phyloP scores from a whole-genome alignment of 768 basidiomycete species.

The Lactarius sp. region DNA sequence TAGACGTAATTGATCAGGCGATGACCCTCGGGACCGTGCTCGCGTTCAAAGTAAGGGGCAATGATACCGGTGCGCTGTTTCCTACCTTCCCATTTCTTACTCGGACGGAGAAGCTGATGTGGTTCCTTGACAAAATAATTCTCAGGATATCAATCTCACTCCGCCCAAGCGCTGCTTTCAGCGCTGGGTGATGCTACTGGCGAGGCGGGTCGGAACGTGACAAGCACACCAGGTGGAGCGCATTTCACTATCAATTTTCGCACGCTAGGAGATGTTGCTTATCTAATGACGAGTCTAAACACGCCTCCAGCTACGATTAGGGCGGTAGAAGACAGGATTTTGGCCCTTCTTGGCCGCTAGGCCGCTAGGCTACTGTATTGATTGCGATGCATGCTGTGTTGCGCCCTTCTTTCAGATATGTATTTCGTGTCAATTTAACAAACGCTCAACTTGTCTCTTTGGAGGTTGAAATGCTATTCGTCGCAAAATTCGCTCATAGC shows the following conservation, averaged over 20 bases:
- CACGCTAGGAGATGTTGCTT: slow-evolving; percentile 87
- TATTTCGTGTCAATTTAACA: not conserved
- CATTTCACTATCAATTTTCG: slow-evolving; percentile 76
- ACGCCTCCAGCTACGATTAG: slow-evolving; percentile 51
- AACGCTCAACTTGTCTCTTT: not conserved
- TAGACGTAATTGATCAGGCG: slow-evolving; percentile 56
- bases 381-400: not conserved
- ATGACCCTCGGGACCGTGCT: slow-evolving; percentile 90
- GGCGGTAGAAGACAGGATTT: slow-evolving; percentile 59
- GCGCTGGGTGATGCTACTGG: slow-evolving; percentile 39
- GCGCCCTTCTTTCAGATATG: not conserved
- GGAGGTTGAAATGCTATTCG: slow-evolving; percentile 14
- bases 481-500: slow-evolving; percentile 1
- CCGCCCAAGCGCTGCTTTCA: slow-evolving; percentile 58
- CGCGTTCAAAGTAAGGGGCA: slow-evolving; percentile 65
- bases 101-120: not conserved
- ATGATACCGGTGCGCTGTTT: slow-evolving; percentile 44
- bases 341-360: slow-evolving; percentile 32
- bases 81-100: not conserved
- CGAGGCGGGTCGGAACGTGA: slow-evolving; percentile 28
- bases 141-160: slow-evolving; percentile 50
- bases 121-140: not conserved
- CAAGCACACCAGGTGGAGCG: slow-evolving; percentile 47
- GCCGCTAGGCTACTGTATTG: not conserved
- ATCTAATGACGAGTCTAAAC: slow-evolving; percentile 88